Evolutionary conservation across 2,329 filamentous ascomycete species (phyloP).

Genomic region (Aspergillus costaricaensis): DNA sequence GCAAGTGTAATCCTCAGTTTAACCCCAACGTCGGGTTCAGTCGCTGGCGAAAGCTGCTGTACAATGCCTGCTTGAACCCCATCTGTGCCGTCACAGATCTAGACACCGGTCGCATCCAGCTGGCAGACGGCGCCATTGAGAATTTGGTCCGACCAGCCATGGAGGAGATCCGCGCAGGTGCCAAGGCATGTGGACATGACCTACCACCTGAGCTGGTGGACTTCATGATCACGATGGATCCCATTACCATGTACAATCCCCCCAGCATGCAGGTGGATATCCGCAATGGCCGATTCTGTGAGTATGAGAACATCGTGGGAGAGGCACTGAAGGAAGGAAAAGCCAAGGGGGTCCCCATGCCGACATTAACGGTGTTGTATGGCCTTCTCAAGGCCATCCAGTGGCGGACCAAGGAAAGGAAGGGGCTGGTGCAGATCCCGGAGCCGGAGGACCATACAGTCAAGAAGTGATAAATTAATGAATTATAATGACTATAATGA

Average conservation of each 20-base stretch:
- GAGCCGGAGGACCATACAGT: slow-evolving; percentile 13
- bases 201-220: slow-evolving; percentile 16
- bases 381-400: slow-evolving; percentile 31
- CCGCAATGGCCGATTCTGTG: slow-evolving; percentile 51
- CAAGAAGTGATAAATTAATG: neutral
- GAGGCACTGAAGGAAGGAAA: slow-evolving; percentile 58
- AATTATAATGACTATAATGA: neutral
- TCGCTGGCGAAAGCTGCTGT: slow-evolving; percentile 46
- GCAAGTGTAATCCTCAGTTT: slow-evolving; percentile 47
- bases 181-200: slow-evolving; percentile 14
- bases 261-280: slow-evolving; percentile 60
- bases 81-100: slow-evolving; percentile 53
- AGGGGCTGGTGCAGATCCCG: slow-evolving; percentile 15
- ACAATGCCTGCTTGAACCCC: slow-evolving; percentile 54
- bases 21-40: slow-evolving; percentile 32
- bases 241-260: slow-evolving; percentile 49
- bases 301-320: slow-evolving; percentile 59
- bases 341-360: slow-evolving; percentile 46
- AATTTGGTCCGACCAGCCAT: slow-evolving; percentile 55
- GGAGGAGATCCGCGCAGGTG: slow-evolving; percentile 51
- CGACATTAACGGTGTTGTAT: slow-evolving; percentile 31
- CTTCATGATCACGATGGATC: slow-evolving; percentile 39
- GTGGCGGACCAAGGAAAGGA: slow-evolving; percentile 29
- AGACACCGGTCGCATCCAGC: slow-evolving; percentile 54
- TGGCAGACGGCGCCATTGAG: slow-evolving; percentile 48